Base-by-base conservation (phyloP, 1,284 basidiomycete genomes). In the Somion occarium region DNA sequence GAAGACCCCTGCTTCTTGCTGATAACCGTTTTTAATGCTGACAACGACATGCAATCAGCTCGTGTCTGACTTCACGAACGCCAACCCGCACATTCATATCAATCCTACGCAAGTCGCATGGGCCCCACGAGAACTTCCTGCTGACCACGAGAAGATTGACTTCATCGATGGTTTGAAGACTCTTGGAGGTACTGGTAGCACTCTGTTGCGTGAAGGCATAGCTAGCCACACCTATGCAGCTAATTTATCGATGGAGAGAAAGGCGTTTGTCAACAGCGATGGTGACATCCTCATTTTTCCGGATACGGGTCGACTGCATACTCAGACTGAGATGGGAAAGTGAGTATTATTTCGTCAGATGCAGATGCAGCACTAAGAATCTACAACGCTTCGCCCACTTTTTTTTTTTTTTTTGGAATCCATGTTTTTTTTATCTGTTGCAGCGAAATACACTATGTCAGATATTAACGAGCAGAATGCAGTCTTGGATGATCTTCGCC, bases 241-340 rank as follows among this genome's bases (percentile, higher is more conserved):
- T 4, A 51, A 51, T 24, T 22, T 11, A 19, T 51, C 49, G 9
- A 51, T 51, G 49, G 27, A 46, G 23, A 45, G 46, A 13, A 51
- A 45, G 20, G 49, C 49, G 22, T 45, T 46, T 23, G 30, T 51
- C 12, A 51, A 51, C 37, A 46, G 30, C 26, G 49, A 51, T 22
- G 49, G 49, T 24, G 49, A 51, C 22, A 38, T 51, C 19, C 37
- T 51, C 27, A 24, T 51, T 27, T 18, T 51, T 3, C 49, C 49
- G n/a, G 19, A 51, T 7, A 11, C 3, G n/a, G 49, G 49, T 3
- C 7, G 49, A n/a, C 27, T 51, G 34, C 43, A 51, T 25, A 46
- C 46, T 12, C 49, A 51, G 24, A 51, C 49, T 3, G 49, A 51
- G 23, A 3, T 51, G 12, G 49, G 49, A 23, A 51, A 27, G 49